Evolutionary conservation across 108 stramenopile genomes (phyloP), one percentile per base, ranked within the genome.

Genomic region (Cyclostephanos invisitatus): DNA sequence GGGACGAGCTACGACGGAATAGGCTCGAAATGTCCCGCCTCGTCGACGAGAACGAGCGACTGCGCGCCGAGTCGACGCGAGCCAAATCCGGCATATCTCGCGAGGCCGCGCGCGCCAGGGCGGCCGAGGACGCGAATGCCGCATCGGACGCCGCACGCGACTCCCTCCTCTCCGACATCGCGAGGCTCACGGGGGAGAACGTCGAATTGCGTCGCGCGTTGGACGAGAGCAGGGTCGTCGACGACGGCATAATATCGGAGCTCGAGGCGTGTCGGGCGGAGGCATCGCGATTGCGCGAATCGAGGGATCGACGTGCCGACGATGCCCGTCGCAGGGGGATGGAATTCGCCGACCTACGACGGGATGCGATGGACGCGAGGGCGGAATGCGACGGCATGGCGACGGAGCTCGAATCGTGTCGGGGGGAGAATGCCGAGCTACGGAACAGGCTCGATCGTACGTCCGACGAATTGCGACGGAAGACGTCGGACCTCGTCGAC

Each of bases 121-220:
- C 73, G 46, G 78, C 78, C 22, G n/a, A n/a, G n/a, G n/a, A n/a
- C n/a, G n/a, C n/a, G n/a, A n/a, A n/a, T n/a, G n/a, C n/a, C n/a
- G n/a, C n/a, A n/a, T 67, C 68, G 55, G 29, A 37, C 14, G 59
- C 68, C 36, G 78, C 78, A 9, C 62, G 72, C 9, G 54, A 80
- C 58, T 44, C 53, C 14, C 37, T 80, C n/a, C 71, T 80, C 29
- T 27, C 78, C 37, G 73, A 66, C 50, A 68, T 68, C 27, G 78
- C 67, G 4, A 67, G 62, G 0, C 42, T 80, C 21, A 73, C 72
- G 15, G 72, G 73, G 37, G 78, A 67, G 21, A 80, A 80, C 64
- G 70, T 80, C 25, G 78, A 65, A 0, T 44, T 79, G 60, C 62
- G 62, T 8, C 71, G 72, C 1, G 67, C 38, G 1, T 56, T 57